A percentile compares a stretch with the other conserved stretches of the same genome.
Evolutionary conservation across 2,329 filamentous ascomycete genomes (phyloP).

Genomic region (Penicillium sp.): DNA sequence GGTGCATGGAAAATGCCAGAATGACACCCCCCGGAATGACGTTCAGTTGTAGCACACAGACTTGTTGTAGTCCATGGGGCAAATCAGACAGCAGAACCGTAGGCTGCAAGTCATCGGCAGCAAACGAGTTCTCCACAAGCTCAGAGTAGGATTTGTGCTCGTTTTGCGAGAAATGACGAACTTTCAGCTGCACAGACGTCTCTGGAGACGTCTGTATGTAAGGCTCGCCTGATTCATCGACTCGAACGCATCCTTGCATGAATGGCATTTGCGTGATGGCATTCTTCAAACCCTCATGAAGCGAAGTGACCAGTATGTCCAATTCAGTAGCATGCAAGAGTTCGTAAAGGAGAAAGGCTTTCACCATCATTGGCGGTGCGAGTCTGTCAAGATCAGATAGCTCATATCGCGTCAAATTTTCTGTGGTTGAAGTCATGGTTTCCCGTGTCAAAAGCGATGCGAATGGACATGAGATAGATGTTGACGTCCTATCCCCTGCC

Average conservation of each 20-base stretch:
- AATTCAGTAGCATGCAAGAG: slow-evolving; percentile 8
- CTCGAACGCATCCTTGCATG: slow-evolving; percentile 20
- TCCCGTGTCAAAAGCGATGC: not conserved
- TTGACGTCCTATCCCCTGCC: not conserved
- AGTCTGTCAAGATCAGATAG: slow-evolving; percentile 27
- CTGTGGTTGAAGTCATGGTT: not conserved
- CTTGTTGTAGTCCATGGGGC: slow-evolving; percentile 7
- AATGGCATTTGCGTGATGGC: slow-evolving; percentile 21
- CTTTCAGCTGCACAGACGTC: slow-evolving; percentile 6
- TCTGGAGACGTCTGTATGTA: slow-evolving; percentile 12
- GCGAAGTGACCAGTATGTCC: slow-evolving; percentile 14
- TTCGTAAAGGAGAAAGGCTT: slow-evolving; percentile 23
- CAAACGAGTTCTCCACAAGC: slow-evolving; percentile 13
- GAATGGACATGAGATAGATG: not conserved
- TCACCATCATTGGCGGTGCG: slow-evolving; percentile 21
- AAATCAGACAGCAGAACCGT: slow-evolving; percentile 13
- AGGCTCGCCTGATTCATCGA: slow-evolving; percentile 15
- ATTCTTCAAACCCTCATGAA: slow-evolving; percentile 21
- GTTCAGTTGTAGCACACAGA: slow-evolving; percentile 24
- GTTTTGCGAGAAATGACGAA: slow-evolving; percentile 8
- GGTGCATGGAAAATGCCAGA: slow-evolving; percentile 20
- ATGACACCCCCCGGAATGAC: slow-evolving; percentile 24
- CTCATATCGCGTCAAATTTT: slow-evolving; percentile 15
- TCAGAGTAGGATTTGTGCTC: slow-evolving; percentile 15
- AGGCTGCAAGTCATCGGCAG: slow-evolving; percentile 13